Percentiles rank a stretch among this genome's conserved stretches.
Conservation (phyloP, 1,139 yeast genomes). For the Kodamaea ohmeri region DNA sequence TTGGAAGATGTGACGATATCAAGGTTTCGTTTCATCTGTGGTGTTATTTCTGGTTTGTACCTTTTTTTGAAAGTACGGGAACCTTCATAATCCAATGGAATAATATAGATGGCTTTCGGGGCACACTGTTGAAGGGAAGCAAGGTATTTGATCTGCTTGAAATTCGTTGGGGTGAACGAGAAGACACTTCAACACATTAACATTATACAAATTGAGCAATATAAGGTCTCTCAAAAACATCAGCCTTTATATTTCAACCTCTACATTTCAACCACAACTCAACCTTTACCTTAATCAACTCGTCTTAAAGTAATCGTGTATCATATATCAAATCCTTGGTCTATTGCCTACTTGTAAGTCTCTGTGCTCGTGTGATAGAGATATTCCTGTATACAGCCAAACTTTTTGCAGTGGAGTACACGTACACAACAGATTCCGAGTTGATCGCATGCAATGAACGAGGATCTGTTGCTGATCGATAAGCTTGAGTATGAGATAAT, state of each 20-base stretch:
- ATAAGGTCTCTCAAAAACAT: no score
- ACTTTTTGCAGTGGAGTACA: not conserved
- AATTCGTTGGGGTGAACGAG: not conserved
- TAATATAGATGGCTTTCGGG: slow-evolving; percentile 69
- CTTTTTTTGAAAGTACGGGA: slow-evolving; percentile 10
- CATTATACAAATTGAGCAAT: not conserved
- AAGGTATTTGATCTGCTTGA: slow-evolving; percentile 50
- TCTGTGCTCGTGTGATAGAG: slow-evolving; percentile 3
- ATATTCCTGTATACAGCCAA: no score
- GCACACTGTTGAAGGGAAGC: slow-evolving; percentile 53
- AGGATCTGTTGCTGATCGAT: slow-evolving; percentile 42
- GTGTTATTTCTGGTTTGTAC: slow-evolving; percentile 23
- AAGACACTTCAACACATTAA: not conserved
- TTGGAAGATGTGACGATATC: slow-evolving; percentile 5
- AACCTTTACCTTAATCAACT: no score
- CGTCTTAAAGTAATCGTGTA: no score
- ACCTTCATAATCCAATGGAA: slow-evolving; percentile 40
- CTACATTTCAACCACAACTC: no score
- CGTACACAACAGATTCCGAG: not conserved
- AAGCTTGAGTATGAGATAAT: slow-evolving; percentile 46
- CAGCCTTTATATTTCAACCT: no score
- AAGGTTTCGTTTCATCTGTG: slow-evolving; percentile 12
- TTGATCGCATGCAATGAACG: slow-evolving; percentile 22
- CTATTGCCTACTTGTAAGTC: no score
- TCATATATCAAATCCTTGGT: no score